Conservation (phyloP, 352 stramenopile genomes). For the Phytophthora capsici region DNA sequence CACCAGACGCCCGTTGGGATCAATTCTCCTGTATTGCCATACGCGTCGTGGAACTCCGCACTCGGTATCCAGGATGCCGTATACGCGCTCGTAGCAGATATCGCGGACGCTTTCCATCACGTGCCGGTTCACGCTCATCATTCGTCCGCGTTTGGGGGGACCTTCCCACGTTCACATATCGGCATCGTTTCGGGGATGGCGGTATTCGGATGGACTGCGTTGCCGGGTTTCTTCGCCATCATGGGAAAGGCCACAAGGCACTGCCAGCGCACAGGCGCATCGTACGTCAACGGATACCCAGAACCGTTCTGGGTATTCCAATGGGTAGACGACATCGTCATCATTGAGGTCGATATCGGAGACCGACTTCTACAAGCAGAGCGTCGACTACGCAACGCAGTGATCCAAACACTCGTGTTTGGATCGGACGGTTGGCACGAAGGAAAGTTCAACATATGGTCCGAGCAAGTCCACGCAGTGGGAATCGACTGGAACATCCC, state of each 20-base stretch:
- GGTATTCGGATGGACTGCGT: not conserved
- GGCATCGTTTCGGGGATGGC: not conserved
- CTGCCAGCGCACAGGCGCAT: not conserved
- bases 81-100: slow-evolving; percentile 1
- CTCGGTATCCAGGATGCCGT: not conserved
- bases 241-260: not conserved
- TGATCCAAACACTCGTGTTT: slow-evolving; percentile 1
- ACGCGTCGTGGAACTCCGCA: not conserved
- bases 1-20: not conserved
- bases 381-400: not conserved
- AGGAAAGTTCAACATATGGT: not conserved
- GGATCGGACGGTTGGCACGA: not conserved
- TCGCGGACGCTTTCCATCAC: not conserved
- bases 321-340: not conserved
- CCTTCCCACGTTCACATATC: not conserved
- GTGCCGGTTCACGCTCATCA: not conserved
- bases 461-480: not conserved
- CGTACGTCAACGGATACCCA: no score
- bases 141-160: not conserved
- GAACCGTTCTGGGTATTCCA: no score
- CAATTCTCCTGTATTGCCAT: not conserved
- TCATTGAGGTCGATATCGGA: no score
- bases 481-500: not conserved
- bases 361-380: not conserved
- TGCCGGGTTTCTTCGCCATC: not conserved